Base-by-base conservation (phyloP, 2,329 filamentous ascomycete genomes). In the Fusarium kyushuense region DNA sequence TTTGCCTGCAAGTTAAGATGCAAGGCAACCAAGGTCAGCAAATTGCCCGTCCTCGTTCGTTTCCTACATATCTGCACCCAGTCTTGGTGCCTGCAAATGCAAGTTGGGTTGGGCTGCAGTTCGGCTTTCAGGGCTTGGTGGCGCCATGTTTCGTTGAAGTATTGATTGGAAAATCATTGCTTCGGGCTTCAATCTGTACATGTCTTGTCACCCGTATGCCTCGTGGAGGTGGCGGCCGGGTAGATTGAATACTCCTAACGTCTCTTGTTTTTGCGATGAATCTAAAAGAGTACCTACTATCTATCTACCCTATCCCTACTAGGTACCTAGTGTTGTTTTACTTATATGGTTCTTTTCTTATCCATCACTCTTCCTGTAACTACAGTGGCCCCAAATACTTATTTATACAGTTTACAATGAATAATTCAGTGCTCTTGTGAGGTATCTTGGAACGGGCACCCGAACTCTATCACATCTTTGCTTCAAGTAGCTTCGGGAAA, bases 71-170 rank as follows among this genome's bases (percentile, higher is more conserved):
- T 6, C 49, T 70, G 55, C 57, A 43, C 41, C 41, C 33, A 32
- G 58, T 67, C 59, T 36, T 51, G 38, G 32, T 51, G 16, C 23
- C 47, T 51, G 32, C 23, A 51, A 70, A 69, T 65, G 71, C 63
- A 68, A 54, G 48, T 68, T 72, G 63, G 70, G 65, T 70, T 73
- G 70, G 70, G 65, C 65, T 68, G 65, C 65, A 69, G 40, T 54
- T 60, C 52, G 67, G 52, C 66, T 60, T 58, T 49, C 58, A 41
- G 42, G 35, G 35, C 48, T 47, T 63, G 54, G 38, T 58, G 58
- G 51, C 48, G 54, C 56, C 38, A 59, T 48, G 55, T 59, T 54
- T 57, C 45, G 61, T 69, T 70, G 62, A 65, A 57, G 45, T 46
- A 55, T 43, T 61, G 52, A 53, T 71, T 68, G 54, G 60, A 43